These are phyloP conservation scores for Sarocladiaceae sp. DNA, from an alignment of 2,329 filamentous ascomycete species.

Conservation along the genomic window DNA sequence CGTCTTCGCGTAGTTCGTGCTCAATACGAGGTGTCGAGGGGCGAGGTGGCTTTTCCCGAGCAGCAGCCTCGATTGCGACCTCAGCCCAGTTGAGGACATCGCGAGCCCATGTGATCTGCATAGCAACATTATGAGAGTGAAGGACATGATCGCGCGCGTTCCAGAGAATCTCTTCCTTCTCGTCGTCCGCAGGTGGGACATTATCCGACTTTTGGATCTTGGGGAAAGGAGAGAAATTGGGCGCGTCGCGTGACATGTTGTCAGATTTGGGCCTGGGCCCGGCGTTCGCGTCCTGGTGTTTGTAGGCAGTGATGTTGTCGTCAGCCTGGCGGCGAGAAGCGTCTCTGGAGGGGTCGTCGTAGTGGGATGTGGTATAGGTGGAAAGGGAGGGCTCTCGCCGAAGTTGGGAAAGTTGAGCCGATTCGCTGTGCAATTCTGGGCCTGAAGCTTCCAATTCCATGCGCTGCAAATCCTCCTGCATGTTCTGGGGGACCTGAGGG, in stretches of 20 bases:
- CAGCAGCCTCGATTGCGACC: conserved; percentile 68
- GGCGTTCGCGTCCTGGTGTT: conserved; percentile 27
- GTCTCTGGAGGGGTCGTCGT: conserved; percentile 19
- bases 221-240: conserved; percentile 88
- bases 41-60: conserved; percentile 55
- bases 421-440: conserved; percentile 6
- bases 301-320: conserved; percentile 31
- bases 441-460: conserved; percentile 70
- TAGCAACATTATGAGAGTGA: conserved; percentile 88
- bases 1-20: conserved; percentile 80
- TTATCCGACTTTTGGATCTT: conserved; percentile 72
- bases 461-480: conserved; percentile 88
- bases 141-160: conserved; percentile 77
- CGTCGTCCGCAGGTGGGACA: conserved; percentile 87
- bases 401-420: conserved; percentile 2
- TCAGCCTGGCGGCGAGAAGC: conserved; percentile 18
- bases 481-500: conserved; percentile 92
- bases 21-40: conserved; percentile 79
- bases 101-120: conserved; percentile 95
- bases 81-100: conserved; percentile 88
- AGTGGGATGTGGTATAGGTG: conserved; percentile 24
- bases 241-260: conserved; percentile 48
- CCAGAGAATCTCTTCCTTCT: conserved; percentile 86
- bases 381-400: conserved; percentile 38
- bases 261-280: conserved; percentile 28